A percentile compares a stretch with the other conserved stretches of the same genome.
phyloP scores from a whole-genome alignment of 306 rosid genomes.

The Begonia masoniana region DNA sequence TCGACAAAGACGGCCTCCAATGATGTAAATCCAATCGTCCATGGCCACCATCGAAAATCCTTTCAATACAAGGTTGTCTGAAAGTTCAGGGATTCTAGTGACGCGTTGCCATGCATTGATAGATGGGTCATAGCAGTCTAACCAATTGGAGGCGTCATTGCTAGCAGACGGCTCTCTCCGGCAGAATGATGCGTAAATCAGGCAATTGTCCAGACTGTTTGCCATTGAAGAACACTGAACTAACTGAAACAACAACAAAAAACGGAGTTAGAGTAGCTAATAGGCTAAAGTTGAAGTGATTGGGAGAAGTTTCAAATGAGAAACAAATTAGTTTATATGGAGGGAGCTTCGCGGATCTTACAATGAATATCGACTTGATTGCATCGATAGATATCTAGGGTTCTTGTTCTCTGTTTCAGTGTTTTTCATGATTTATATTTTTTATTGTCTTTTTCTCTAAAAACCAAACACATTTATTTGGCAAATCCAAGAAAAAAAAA shows the following conservation, averaged over 20 bases:
- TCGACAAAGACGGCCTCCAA: constrained; percentile 16
- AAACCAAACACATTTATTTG: no score
- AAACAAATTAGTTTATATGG: background rate
- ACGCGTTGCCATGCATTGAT: constrained; percentile 14
- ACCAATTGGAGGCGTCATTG: constrained; percentile 11
- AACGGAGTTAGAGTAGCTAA: background rate
- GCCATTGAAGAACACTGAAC: background rate
- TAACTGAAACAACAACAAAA: background rate
- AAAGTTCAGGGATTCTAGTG: constrained; percentile 10
- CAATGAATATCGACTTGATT: background rate
- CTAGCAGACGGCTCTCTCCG: constrained; percentile 4
- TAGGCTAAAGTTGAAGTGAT: constrained; percentile 6
- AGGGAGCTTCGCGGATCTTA: background rate
- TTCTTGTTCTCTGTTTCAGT: no score
- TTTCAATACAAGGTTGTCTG: constrained; percentile 17
- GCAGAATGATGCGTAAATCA: constrained; percentile 10
- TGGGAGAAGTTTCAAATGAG: constrained; percentile 7
- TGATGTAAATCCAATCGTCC: constrained; percentile 9
- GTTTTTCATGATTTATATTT: no score
- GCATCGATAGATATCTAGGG: no score
- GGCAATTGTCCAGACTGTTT: background rate
- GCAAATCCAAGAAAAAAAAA: no score
- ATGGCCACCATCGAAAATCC: constrained; percentile 23
- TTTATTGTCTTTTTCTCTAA: no score
- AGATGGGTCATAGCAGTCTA: constrained; percentile 16